phyloP scores from a whole-genome alignment of 2,329 filamentous ascomycete genomes.

The Xylaria arbuscula region DNA sequence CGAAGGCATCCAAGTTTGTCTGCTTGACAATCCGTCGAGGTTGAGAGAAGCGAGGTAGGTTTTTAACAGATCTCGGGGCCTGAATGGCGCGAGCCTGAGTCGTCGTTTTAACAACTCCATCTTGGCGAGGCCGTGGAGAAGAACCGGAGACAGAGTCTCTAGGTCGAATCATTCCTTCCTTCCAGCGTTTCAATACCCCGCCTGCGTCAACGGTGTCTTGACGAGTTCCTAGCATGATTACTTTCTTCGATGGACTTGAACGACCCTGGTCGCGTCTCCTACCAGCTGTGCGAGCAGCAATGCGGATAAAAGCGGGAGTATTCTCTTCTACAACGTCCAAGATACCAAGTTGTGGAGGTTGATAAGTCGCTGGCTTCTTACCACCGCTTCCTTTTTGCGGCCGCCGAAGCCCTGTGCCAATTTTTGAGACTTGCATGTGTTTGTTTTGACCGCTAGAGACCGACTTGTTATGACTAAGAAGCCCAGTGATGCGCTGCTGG shows the following conservation, averaged over 20 bases:
- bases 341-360: constrained; percentile 66
- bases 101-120: background rate
- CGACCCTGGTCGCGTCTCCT: constrained; percentile 62
- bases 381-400: constrained; percentile 28
- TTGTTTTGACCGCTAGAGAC: constrained; percentile 26
- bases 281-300: constrained; percentile 69
- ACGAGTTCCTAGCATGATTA: constrained; percentile 70
- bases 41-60: constrained; percentile 44
- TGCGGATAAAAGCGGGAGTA: constrained; percentile 68
- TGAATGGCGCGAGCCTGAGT: constrained; percentile 4
- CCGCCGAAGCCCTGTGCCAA: constrained; percentile 11
- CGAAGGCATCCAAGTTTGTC: constrained; percentile 48
- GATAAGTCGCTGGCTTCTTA: constrained; percentile 24
- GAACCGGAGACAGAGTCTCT: constrained; percentile 41
- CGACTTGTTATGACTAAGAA: constrained; percentile 41
- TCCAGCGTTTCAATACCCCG: constrained; percentile 66
- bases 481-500: constrained; percentile 49
- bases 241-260: constrained; percentile 65
- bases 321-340: constrained; percentile 66
- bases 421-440: constrained; percentile 5
- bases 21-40: constrained; percentile 47
- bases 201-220: constrained; percentile 69
- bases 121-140: constrained; percentile 9
- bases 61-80: background rate
- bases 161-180: constrained; percentile 61